Evolutionary conservation across 495 filamentous ascomycete species (phyloP), one percentile per base, ranked within the genome.

Genomic region (Penicillium steckii): DNA sequence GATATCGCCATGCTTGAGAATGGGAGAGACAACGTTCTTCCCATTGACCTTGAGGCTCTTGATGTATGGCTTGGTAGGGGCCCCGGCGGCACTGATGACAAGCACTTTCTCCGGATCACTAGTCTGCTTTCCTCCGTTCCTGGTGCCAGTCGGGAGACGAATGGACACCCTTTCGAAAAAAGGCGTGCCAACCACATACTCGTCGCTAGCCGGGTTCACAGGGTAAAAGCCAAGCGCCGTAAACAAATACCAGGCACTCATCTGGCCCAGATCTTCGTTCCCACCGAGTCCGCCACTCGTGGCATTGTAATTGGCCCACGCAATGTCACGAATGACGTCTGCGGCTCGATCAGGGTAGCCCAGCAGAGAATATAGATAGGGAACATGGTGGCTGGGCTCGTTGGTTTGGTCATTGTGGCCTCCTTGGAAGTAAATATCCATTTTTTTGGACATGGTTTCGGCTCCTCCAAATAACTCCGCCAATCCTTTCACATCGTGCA

Each of bases 231-330:
- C 63, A 9, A 66, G 35, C 6, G 60, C 60, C 0, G 63, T 64
- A 24, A 64, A 66, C 4, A 66, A 29, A 43, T 66, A 66, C 63
- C 63, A 66, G 7, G 63, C 54, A 37, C 63, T 66, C 57, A 58
- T 66, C 50, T 66, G 63, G 5, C 63, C 63, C 23, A 66, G 22
- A 37, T 66, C 63, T 21, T 66, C 63, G 46, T 66, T 66, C 3
- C 63, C 63, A 17, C 63, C 50, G 1, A 66, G 48, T 12, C 63
- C 63, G 12, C 57, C 55, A 37, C 63, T 66, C 12, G 63, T 66
- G n/a, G 63, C 46, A 23, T 66, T 66, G 43, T 66, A 66, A 27
- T 61, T 64, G 0, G 40, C 17, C 63, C 63, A 66, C 3, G 63
- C 60, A 17, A 66, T 48, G 2, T 48, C 50, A 0, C 57, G 53